These are phyloP conservation scores for Hydrangea macrophylla DNA, from an alignment of 148 eudicot species.

Conservation along the genomic window DNA sequence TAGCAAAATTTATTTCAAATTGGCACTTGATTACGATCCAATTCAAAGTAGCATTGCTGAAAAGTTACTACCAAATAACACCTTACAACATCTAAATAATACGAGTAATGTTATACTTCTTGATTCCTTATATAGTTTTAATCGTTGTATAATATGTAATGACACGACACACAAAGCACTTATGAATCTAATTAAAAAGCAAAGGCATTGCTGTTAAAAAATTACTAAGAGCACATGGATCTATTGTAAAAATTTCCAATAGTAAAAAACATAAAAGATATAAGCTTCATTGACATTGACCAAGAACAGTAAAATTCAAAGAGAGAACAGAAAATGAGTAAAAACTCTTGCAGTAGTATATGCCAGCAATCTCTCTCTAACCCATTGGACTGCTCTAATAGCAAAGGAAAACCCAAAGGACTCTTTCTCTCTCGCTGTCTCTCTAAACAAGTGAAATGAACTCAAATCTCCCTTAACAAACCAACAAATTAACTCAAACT, in stretches of 20 bases:
- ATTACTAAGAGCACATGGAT: not conserved
- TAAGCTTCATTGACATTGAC: not conserved
- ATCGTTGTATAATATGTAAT: too few species aligned
- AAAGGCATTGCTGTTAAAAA: too few species aligned
- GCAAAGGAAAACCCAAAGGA: constrained; percentile 71
- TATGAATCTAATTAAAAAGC: too few species aligned
- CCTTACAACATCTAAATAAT: too few species aligned
- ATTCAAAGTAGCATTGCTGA: too few species aligned
- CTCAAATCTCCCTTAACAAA: constrained; percentile 8
- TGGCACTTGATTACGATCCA: too few species aligned
- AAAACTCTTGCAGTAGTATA: not conserved
- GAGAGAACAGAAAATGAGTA: not conserved
- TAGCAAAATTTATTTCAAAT: too few species aligned
- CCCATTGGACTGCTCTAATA: constrained; percentile 68
- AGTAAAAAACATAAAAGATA: not conserved
- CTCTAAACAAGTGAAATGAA: constrained; percentile 3
- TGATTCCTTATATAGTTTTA: too few species aligned
- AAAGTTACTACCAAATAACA: too few species aligned
- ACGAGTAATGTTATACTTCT: too few species aligned
- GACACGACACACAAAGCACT: not conserved
- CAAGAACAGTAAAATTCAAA: not conserved
- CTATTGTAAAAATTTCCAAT: not conserved
- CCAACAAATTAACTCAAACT: constrained; percentile 22
- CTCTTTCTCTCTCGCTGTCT: constrained; percentile 11
- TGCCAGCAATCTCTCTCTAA: constrained; percentile 1